Percentiles rank a stretch among this genome's conserved stretches.
Conservation (phyloP, 148 eudicot genomes). For the Fagopyrum esculentum region DNA sequence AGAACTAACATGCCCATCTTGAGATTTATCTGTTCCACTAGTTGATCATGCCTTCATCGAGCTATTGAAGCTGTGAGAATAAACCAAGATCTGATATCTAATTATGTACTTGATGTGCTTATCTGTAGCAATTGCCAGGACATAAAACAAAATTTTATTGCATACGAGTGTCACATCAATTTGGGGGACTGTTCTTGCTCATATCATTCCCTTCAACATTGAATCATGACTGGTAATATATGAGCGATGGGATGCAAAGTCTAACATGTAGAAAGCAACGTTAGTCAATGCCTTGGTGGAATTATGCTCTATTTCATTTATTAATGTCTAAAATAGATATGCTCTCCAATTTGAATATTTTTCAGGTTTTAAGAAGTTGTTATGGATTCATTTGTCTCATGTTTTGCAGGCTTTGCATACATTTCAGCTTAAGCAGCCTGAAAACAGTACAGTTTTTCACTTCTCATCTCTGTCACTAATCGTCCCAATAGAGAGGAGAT, state of each 20-base stretch:
- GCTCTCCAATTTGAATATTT: neutral
- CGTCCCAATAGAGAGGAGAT: neutral
- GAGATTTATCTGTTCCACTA: neutral
- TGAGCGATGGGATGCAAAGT: no score
- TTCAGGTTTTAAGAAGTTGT: neutral
- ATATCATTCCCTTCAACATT: neutral
- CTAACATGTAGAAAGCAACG: no score
- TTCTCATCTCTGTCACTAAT: neutral
- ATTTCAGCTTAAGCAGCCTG: neutral
- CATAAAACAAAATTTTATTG: neutral
- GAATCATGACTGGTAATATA: neutral
- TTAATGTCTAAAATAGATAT: neutral
- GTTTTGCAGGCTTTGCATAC: neutral
- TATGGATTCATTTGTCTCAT: neutral
- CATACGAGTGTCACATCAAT: neutral
- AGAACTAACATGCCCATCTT: neutral
- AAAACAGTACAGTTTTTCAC: neutral
- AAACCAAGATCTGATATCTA: neutral
- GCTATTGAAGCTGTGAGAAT: neutral
- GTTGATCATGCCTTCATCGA: neutral
- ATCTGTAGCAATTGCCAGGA: neutral
- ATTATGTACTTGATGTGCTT: neutral
- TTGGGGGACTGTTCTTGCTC: neutral
- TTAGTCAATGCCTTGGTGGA: neutral
- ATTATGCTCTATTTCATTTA: neutral